These are phyloP conservation scores for Angomonas deanei DNA, from an alignment of 208 protist genomes.

Conservation along the genomic window DNA sequence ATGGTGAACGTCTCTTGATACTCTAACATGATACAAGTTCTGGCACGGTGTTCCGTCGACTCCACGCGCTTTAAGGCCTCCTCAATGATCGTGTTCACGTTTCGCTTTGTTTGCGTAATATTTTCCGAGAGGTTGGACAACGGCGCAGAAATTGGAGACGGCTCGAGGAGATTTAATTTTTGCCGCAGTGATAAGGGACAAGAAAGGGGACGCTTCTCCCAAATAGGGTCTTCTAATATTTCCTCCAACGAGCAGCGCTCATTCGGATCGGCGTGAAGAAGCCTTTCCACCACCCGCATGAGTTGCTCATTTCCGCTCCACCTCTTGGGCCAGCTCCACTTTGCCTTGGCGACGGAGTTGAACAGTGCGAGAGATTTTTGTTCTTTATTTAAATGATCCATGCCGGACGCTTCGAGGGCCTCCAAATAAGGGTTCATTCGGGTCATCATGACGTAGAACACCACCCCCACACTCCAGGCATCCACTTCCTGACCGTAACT, in stretches of 20 bases:
- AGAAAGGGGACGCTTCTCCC: slow-evolving; percentile 72
- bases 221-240: slow-evolving; percentile 70
- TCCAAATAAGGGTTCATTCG: slow-evolving; percentile 83
- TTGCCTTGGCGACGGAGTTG: slow-evolving; percentile 58
- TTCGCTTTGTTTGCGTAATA: slow-evolving; percentile 26
- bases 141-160: slow-evolving; percentile 11
- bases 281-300: slow-evolving; percentile 52
- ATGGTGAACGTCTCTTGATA: slow-evolving; percentile 52
- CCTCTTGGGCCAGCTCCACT: slow-evolving; percentile 72
- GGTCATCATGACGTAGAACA: slow-evolving; percentile 81
- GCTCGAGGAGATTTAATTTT: slow-evolving; percentile 71
- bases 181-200: slow-evolving; percentile 74
- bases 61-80: slow-evolving; percentile 44
- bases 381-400: slow-evolving; percentile 49
- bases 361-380: slow-evolving; percentile 73
- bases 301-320: slow-evolving; percentile 61
- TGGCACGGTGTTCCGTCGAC: slow-evolving; percentile 44
- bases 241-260: slow-evolving; percentile 62
- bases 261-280: slow-evolving; percentile 43
- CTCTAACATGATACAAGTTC: slow-evolving; percentile 53
- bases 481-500: slow-evolving; percentile 86
- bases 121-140: slow-evolving; percentile 47
- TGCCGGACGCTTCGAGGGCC: slow-evolving; percentile 51
- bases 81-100: slow-evolving; percentile 25
- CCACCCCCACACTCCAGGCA: slow-evolving; percentile 87